These are phyloP conservation scores for Eucalyptus grandis DNA, from an alignment of 345 rosid species.

Conservation along the genomic window DNA sequence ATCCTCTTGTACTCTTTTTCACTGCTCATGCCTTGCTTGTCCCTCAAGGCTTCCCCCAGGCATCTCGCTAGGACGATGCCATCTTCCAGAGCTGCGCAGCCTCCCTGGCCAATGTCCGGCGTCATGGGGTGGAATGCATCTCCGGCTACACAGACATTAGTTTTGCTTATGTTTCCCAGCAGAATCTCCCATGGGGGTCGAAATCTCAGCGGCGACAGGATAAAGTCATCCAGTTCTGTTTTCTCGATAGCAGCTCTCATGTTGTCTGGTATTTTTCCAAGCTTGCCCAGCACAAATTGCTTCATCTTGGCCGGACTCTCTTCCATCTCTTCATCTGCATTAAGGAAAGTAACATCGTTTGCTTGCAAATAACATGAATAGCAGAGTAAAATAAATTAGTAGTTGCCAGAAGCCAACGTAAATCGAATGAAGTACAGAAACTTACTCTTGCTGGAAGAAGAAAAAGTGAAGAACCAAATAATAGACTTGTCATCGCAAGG, in stretches of 20 bases:
- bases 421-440: neutral
- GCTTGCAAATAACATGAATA: neutral
- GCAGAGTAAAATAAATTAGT: neutral
- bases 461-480: neutral
- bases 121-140: conserved; percentile 67
- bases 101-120: conserved; percentile 36
- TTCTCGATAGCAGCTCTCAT: conserved; percentile 14
- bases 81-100: conserved; percentile 14
- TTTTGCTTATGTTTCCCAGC: conserved; percentile 29
- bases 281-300: conserved; percentile 10
- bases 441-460: neutral
- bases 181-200: conserved; percentile 52
- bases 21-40: neutral
- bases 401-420: neutral
- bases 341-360: neutral
- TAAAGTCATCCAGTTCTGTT: conserved; percentile 17
- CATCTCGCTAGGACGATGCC: conserved; percentile 12
- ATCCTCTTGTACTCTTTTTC: neutral
- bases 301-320: conserved; percentile 14
- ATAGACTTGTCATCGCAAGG: neutral
- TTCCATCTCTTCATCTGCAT: conserved; percentile 7
- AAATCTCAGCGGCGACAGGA: conserved; percentile 15
- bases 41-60: neutral
- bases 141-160: conserved; percentile 44
- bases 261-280: conserved; percentile 1